Evolutionary conservation across 257 asterid genomes (phyloP).

Genomic region (Solanum pinnatisectum): DNA sequence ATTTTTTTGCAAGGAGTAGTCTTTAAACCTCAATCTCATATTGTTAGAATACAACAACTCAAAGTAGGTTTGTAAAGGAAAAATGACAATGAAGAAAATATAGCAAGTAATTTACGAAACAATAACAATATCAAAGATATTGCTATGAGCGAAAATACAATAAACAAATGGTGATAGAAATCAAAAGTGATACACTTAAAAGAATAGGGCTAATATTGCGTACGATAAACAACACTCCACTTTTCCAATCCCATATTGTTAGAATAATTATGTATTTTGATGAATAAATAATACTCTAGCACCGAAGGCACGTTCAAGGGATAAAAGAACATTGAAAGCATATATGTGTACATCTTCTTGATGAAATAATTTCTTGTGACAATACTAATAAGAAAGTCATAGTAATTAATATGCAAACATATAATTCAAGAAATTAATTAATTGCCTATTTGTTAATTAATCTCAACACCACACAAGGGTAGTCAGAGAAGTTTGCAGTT

Average conservation of each 20-base stretch:
- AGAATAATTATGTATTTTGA: background rate
- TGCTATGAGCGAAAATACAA: too few relatives aligned
- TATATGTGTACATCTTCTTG: background rate
- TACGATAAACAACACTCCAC: background rate
- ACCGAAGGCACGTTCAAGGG: background rate
- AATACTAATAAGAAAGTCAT: background rate
- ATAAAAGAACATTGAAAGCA: background rate
- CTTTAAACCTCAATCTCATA: background rate
- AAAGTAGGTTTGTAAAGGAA: too few relatives aligned
- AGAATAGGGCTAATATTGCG: background rate
- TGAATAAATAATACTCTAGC: background rate
- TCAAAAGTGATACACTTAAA: background rate
- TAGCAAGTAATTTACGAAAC: background rate
- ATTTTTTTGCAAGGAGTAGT: background rate
- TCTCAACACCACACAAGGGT: background rate
- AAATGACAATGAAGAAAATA: background rate
- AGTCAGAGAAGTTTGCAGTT: background rate
- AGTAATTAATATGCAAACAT: background rate
- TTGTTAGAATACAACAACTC: background rate
- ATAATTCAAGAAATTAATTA: background rate
- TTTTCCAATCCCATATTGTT: background rate
- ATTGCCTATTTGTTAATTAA: background rate
- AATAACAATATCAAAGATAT: too few relatives aligned
- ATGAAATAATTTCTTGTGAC: background rate
- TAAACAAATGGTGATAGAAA: background rate